phyloP scores from a whole-genome alignment of 2,329 filamentous ascomycete genomes.

The Cladosporium sp. region DNA sequence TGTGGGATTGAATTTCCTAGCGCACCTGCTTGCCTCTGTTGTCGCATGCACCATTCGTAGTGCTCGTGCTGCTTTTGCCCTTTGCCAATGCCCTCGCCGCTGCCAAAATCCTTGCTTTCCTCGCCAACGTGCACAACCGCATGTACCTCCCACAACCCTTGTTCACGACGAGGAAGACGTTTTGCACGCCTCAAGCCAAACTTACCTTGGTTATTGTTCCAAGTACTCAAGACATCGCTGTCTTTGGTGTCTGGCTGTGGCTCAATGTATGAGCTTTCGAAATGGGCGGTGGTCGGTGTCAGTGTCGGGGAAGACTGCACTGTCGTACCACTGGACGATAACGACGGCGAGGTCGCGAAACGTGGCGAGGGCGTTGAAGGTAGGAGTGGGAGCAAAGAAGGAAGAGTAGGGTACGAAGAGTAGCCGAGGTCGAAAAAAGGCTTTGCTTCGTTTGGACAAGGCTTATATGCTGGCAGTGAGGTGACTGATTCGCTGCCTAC shows the following conservation, averaged over 20 bases:
- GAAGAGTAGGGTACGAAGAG: background rate
- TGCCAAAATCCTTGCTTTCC: background rate
- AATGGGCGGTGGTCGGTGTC: constrained; percentile 16
- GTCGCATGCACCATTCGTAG: constrained; percentile 4
- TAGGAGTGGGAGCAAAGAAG: constrained; percentile 8
- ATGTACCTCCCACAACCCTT: constrained; percentile 29
- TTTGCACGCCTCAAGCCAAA: constrained; percentile 27
- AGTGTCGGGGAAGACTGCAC: constrained; percentile 23
- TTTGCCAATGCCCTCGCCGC: background rate
- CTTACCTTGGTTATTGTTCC: constrained; percentile 23
- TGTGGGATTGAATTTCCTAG: background rate
- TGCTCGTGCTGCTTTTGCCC: background rate
- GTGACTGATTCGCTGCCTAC: background rate
- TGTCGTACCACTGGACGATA: constrained; percentile 23
- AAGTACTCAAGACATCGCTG: background rate
- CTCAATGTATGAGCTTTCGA: constrained; percentile 11
- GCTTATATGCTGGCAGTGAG: background rate
- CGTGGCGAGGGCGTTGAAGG: constrained; percentile 19
- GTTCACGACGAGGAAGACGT: constrained; percentile 23
- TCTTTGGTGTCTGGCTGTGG: constrained; percentile 16
- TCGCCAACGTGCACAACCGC: constrained; percentile 24
- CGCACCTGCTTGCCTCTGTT: background rate
- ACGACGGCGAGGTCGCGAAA: constrained; percentile 20
- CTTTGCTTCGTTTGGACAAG: background rate
- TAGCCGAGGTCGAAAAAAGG: background rate